Evolutionary conservation across 148 eudicot species (phyloP).

Genomic region (Beta vulgaris): DNA sequence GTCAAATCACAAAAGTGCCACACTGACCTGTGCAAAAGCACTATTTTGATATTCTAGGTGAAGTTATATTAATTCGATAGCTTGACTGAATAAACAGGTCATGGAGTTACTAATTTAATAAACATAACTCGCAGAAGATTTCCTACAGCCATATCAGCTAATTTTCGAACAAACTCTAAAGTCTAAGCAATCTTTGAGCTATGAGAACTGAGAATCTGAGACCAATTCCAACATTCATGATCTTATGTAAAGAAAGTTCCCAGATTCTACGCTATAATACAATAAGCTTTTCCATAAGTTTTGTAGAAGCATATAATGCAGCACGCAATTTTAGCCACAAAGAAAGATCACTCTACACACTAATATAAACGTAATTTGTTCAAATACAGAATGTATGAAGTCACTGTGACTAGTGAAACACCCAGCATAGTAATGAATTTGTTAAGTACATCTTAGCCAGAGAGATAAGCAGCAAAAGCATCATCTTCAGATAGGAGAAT

Average conservation of each 20-base stretch:
- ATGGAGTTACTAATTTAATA: not conserved
- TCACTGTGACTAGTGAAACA: not conserved
- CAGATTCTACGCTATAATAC: not conserved
- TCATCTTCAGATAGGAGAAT: not conserved
- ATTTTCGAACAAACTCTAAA: no score
- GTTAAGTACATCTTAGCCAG: not conserved
- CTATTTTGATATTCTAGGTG: not conserved
- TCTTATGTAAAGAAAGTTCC: not conserved
- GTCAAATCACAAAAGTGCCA: not conserved
- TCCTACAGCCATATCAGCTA: not conserved
- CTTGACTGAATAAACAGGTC: not conserved
- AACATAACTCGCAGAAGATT: not conserved
- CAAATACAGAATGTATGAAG: not conserved
- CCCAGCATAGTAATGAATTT: not conserved
- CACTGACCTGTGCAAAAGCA: not conserved
- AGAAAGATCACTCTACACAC: not conserved
- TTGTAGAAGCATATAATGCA: not conserved
- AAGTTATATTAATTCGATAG: not conserved
- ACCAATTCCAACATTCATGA: not conserved
- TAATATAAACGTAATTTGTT: no score
- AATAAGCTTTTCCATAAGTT: not conserved
- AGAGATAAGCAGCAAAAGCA: not conserved
- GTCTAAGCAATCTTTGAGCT: not conserved
- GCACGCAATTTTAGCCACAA: not conserved
- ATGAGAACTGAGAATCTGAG: not conserved